phyloP scores from a whole-genome alignment of 805 yeast genomes.

The Jamesozyma jinghongensis region DNA sequence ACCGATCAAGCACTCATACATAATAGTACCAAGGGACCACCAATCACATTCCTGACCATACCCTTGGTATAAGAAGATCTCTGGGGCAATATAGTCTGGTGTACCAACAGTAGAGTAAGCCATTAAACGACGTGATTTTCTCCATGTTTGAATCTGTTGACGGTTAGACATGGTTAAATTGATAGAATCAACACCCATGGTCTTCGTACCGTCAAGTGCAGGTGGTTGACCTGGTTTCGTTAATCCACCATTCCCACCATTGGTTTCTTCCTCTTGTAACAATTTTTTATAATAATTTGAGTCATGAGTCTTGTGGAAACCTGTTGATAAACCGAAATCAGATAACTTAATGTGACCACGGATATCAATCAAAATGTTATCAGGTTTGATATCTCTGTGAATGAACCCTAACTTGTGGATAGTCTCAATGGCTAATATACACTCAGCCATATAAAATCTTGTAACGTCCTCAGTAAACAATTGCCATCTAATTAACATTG shows the following conservation, averaged over 20 bases:
- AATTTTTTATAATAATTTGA: slow-evolving; percentile 76
- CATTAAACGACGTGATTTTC: slow-evolving; percentile 84
- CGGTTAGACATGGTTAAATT: slow-evolving; percentile 91
- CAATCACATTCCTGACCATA: slow-evolving; percentile 96
- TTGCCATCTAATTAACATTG: slow-evolving; percentile 92
- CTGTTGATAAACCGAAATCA: slow-evolving; percentile 83
- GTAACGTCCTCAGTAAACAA: slow-evolving; percentile 89
- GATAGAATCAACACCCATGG: slow-evolving; percentile 88
- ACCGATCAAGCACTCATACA: slow-evolving; percentile 93
- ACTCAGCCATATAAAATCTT: slow-evolving; percentile 90
- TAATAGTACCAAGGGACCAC: slow-evolving; percentile 96
- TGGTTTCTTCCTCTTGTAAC: slow-evolving; percentile 51
- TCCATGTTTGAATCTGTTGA: slow-evolving; percentile 94
- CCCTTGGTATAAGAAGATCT: slow-evolving; percentile 84
- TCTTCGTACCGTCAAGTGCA: slow-evolving; percentile 33
- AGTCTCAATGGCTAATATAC: slow-evolving; percentile 91
- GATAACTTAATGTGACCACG: slow-evolving; percentile 74
- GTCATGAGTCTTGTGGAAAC: slow-evolving; percentile 90
- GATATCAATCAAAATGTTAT: slow-evolving; percentile 81
- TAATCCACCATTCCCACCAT: slow-evolving; percentile 21
- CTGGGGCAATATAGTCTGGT: slow-evolving; percentile 95
- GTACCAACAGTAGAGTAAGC: slow-evolving; percentile 96
- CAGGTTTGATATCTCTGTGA: slow-evolving; percentile 97
- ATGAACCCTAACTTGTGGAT: slow-evolving; percentile 88
- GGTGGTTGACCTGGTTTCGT: slow-evolving; percentile 30